These are phyloP conservation scores for Eimeria sp. DNA, from an alignment of 169 alveolate genomes.

Conservation along the genomic window DNA sequence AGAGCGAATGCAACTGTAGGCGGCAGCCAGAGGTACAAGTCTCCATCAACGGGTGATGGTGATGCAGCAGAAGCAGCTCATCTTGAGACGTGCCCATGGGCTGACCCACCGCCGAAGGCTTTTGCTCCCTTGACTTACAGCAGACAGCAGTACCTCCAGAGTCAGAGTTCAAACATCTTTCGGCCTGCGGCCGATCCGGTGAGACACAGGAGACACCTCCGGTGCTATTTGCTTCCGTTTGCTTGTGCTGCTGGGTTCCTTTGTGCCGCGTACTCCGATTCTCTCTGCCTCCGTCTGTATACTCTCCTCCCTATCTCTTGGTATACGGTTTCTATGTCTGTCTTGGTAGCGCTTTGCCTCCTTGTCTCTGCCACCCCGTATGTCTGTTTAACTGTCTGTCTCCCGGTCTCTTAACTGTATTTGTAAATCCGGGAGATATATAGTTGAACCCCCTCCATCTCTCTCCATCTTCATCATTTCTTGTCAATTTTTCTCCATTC, in stretches of 20 bases:
- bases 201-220: neutral
- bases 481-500: neutral
- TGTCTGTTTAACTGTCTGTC: no score
- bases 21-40: neutral
- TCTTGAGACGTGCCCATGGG: neutral
- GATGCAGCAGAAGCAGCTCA: slow-evolving; percentile 3
- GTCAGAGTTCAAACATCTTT: neutral
- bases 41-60: neutral
- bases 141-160: slow-evolving; percentile 44
- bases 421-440: no score
- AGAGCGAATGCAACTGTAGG: neutral
- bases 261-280: no score
- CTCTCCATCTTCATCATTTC: no score
- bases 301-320: neutral
- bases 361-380: no score
- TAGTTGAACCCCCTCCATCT: no score
- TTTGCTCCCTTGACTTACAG: neutral
- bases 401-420: no score
- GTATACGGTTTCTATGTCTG: no score
- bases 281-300: neutral
- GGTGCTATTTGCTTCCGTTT: neutral
- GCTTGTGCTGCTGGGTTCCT: neutral
- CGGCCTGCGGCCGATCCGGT: neutral
- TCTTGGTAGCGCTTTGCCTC: no score
- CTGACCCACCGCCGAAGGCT: neutral